Base-by-base conservation (phyloP, 805 yeast species). In the Clavispora fructus region DNA sequence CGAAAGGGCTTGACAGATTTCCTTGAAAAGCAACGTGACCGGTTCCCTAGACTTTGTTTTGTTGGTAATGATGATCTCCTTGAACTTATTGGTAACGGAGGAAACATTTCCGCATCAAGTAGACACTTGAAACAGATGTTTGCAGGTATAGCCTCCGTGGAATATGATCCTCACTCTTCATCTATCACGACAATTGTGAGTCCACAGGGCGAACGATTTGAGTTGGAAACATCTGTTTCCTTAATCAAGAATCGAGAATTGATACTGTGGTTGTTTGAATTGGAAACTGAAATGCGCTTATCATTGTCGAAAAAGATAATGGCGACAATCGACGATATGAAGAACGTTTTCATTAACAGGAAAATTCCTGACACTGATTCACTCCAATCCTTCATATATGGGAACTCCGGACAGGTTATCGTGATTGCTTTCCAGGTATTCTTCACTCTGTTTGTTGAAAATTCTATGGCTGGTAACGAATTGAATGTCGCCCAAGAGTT, bases 41-140 rank as follows among this genome's bases (percentile, higher is more conserved):
- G 73, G 1, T 92, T 85, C 56, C 91, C 96, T 1, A 73, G 97
- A 40, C 83, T 90, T 46, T 90, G 84, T 57, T 91, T 92, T 59
- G 67, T 92, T 26, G 97, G 97, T 6, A 92, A 92, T 60, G 96
- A 90, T 49, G 97, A 92, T 60, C 65, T 92, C 28, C 67, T 92
- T 30, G 95, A 88, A 50, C 77, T 92, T 35, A 76, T 92, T 31
- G 96, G 97, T 2, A 76, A 83, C 43, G 67, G 80, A 0, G 65
- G 60, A 6, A 77, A 82, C 51, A 54, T 79, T 1, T 37, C 40
- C 2, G 53, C 60, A n/a, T 69, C 83, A 4, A 80, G 82, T 14
- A 74, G 71, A 40, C 90, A 85, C 56, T 64, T 90, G 42, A 69
- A 71, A 40, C 87, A 86, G 56, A 77, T 90, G 83, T 90, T 86